These are phyloP conservation scores for Dalbergia cultrata DNA, from an alignment of 306 rosid genomes.

Conservation along the genomic window DNA sequence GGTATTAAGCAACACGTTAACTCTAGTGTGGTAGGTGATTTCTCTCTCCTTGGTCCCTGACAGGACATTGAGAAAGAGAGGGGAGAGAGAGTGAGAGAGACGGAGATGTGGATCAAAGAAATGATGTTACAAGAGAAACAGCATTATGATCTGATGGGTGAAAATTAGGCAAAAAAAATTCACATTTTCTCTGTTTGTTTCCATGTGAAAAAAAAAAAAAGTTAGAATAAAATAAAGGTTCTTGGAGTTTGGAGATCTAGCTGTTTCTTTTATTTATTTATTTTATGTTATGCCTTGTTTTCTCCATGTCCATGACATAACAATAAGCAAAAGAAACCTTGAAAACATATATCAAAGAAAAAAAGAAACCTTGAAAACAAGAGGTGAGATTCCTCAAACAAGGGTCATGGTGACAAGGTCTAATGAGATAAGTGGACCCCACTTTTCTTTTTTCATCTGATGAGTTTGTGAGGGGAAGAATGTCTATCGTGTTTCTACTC, in stretches of 20 bases:
- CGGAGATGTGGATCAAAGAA: constrained; percentile 16
- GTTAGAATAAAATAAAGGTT: not conserved
- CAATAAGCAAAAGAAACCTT: constrained; percentile 48
- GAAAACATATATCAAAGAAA: no score
- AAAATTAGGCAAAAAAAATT: constrained; percentile 22
- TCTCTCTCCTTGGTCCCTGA: constrained; percentile 49
- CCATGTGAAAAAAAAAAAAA: not conserved
- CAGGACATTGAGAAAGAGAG: constrained; percentile 36
- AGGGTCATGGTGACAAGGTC: constrained; percentile 36
- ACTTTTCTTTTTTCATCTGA: constrained; percentile 9
- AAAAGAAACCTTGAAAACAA: constrained; percentile 44
- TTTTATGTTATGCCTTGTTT: not conserved
- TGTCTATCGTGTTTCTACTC: constrained; percentile 1
- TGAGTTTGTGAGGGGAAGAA: constrained; percentile 10
- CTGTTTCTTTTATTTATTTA: not conserved
- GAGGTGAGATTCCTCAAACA: constrained; percentile 37
- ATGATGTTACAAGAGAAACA: constrained; percentile 43
- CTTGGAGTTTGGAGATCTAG: constrained; percentile 49
- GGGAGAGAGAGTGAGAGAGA: constrained; percentile 20
- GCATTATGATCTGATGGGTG: constrained; percentile 41
- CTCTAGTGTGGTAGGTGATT: constrained; percentile 53
- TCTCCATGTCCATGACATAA: constrained; percentile 18
- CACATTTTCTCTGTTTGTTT: constrained; percentile 19
- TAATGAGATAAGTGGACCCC: constrained; percentile 38
- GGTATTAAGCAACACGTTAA: constrained; percentile 43